Conservation (phyloP, 2,329 filamentous ascomycete genomes). For the Alternaria ethzedia region DNA sequence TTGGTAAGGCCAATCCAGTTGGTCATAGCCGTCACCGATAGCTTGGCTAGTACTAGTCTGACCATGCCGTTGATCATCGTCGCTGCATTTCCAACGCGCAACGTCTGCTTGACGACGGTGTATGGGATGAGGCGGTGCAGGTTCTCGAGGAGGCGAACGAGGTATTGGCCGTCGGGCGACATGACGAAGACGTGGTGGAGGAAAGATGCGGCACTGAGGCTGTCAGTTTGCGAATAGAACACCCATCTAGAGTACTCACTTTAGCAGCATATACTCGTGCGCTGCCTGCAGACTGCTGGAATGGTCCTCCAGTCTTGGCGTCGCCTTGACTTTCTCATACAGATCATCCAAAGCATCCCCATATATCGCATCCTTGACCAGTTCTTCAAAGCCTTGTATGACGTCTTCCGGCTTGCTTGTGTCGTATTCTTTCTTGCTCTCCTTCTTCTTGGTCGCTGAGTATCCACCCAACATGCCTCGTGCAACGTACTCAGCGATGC, state of each 20-base stretch:
- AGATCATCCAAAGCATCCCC: slow-evolving; percentile 70
- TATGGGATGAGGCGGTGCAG: slow-evolving; percentile 76
- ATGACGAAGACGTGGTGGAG: slow-evolving; percentile 75
- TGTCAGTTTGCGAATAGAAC: background rate
- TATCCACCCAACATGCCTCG: slow-evolving; percentile 71
- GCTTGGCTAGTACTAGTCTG: slow-evolving; percentile 75
- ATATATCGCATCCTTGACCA: slow-evolving; percentile 70
- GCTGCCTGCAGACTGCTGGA: slow-evolving; percentile 67
- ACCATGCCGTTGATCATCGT: slow-evolving; percentile 82
- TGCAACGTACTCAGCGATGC: slow-evolving; percentile 72
- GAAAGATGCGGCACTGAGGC: slow-evolving; percentile 70
- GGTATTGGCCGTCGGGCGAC: slow-evolving; percentile 76
- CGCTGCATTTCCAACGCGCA: slow-evolving; percentile 78
- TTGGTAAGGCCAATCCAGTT: slow-evolving; percentile 80
- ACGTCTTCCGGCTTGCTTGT: slow-evolving; percentile 65
- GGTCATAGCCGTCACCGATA: slow-evolving; percentile 74
- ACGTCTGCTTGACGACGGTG: slow-evolving; percentile 72
- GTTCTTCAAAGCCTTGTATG: slow-evolving; percentile 69
- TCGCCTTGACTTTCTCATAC: slow-evolving; percentile 66
- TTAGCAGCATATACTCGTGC: slow-evolving; percentile 72
- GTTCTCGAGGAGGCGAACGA: slow-evolving; percentile 73
- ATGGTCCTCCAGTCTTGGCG: slow-evolving; percentile 68
- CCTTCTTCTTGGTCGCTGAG: slow-evolving; percentile 48
- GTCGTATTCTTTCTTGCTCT: slow-evolving; percentile 60
- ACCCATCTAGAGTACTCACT: slow-evolving; percentile 58